Evolutionary conservation across 2,329 filamentous ascomycete genomes (phyloP).

Genomic region (Penicillium rolfsii): DNA sequence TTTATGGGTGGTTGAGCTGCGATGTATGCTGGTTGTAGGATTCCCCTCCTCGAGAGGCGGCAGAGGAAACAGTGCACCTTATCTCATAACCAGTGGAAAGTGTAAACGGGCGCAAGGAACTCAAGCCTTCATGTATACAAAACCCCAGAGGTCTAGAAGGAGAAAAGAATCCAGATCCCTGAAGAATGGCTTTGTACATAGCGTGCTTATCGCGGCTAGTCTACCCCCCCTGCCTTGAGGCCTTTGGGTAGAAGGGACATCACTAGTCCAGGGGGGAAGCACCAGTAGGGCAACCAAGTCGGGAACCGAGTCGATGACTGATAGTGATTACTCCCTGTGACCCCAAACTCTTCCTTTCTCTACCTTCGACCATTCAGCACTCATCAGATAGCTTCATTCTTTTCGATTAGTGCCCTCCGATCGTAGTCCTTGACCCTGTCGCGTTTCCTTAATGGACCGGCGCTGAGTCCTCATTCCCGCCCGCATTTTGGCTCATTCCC

Average conservation of each 20-base stretch:
- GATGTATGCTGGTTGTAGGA: not conserved
- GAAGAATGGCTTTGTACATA: not conserved
- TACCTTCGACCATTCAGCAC: not conserved
- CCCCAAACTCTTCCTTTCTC: not conserved
- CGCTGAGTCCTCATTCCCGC: constrained; percentile 24
- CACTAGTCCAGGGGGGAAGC: not conserved
- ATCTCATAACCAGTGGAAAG: not conserved
- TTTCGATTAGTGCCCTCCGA: constrained; percentile 5
- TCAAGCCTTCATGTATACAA: not conserved
- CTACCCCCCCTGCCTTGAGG: not conserved
- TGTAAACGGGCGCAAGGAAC: not conserved
- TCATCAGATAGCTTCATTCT: not conserved
- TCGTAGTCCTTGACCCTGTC: constrained; percentile 13
- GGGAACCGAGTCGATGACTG: constrained; percentile 8
- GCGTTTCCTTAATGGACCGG: constrained; percentile 28
- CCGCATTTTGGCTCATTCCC: constrained; percentile 24
- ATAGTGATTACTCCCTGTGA: constrained; percentile 15
- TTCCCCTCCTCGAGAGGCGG: not conserved
- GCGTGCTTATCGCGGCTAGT: not conserved
- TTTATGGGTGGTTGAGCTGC: not conserved
- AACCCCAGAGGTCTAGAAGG: not conserved
- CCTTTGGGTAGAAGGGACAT: constrained; percentile 4
- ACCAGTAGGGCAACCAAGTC: constrained; percentile 2
- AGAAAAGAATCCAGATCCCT: not conserved
- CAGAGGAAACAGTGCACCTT: not conserved